These are phyloP conservation scores for Thielaviopsis populi DNA, from an alignment of 2,329 filamentous ascomycete genomes.

Conservation along the genomic window DNA sequence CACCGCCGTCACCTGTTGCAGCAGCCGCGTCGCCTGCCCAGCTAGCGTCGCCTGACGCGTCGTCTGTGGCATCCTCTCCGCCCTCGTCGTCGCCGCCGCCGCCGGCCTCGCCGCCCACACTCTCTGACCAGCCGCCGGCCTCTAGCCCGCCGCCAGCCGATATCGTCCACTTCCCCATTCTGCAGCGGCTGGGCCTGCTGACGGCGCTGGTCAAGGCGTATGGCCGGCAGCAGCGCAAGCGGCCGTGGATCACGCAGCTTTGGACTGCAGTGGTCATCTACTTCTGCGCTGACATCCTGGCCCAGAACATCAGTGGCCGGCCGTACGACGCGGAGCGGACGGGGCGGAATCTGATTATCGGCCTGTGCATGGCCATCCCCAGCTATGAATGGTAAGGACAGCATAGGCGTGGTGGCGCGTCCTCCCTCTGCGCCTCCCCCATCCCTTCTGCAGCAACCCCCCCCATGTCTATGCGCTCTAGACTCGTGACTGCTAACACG, in stretches of 20 bases:
- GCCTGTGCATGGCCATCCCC: constrained; percentile 49
- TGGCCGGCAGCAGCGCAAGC: constrained; percentile 50
- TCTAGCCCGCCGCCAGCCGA: not conserved
- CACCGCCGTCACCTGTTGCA: not conserved
- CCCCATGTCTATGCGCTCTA: not conserved
- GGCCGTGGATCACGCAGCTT: constrained; percentile 69
- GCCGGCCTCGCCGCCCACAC: not conserved
- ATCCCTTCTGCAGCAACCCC: too few species aligned
- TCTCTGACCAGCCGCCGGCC: not conserved
- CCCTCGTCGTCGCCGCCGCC: not conserved
- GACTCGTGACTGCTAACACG: not conserved
- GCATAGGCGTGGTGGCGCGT: not conserved
- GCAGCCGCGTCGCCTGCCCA: not conserved
- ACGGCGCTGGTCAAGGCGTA: constrained; percentile 44
- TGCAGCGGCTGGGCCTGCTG: constrained; percentile 43
- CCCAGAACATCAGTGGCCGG: constrained; percentile 50
- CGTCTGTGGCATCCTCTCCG: not conserved
- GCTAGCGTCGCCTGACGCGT: not conserved
- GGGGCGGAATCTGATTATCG: constrained; percentile 56
- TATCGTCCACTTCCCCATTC: constrained; percentile 26
- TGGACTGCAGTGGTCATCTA: constrained; percentile 64
- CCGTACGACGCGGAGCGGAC: constrained; percentile 57
- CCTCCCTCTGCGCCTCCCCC: too few species aligned
- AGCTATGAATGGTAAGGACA: constrained; percentile 59
- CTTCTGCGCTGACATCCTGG: constrained; percentile 59